phyloP scores from a whole-genome alignment of 306 rosid species.

The Cucurbita ficifolia region DNA sequence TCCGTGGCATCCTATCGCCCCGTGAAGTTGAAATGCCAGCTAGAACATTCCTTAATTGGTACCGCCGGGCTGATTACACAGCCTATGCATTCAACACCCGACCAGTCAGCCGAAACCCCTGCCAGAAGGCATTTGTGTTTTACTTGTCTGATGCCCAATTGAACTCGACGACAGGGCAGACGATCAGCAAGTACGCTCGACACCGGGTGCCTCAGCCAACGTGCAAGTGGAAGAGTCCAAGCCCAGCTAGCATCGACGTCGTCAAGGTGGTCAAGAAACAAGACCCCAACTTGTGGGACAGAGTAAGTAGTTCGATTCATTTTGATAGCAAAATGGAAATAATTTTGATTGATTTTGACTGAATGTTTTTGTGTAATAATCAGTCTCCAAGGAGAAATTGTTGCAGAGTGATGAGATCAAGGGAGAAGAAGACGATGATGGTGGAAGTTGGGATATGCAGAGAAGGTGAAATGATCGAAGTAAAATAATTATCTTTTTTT shows the following conservation, averaged over 20 bases:
- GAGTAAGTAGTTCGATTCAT: conserved; percentile 34
- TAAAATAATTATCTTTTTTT: not conserved
- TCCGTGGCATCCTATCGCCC: conserved; percentile 66
- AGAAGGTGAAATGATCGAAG: conserved; percentile 60
- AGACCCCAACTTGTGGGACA: conserved; percentile 75
- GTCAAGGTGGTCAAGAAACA: conserved; percentile 53
- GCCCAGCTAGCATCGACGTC: conserved; percentile 41
- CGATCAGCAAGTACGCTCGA: conserved; percentile 40
- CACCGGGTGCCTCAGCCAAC: conserved; percentile 46
- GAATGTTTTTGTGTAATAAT: not conserved
- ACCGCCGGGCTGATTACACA: conserved; percentile 76
- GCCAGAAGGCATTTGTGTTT: conserved; percentile 85
- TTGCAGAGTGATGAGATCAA: conserved; percentile 55
- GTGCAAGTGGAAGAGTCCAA: conserved; percentile 72
- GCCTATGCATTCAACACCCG: conserved; percentile 98
- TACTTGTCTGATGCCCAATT: conserved; percentile 43
- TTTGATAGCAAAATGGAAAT: not conserved
- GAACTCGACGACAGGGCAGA: conserved; percentile 27
- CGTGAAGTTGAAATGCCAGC: conserved; percentile 95
- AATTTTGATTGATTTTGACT: not conserved
- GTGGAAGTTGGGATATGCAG: conserved; percentile 62
- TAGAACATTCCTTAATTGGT: conserved; percentile 89
- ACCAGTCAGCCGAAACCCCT: conserved; percentile 68
- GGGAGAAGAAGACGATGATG: conserved; percentile 46
- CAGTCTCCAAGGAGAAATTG: conserved; percentile 94